Base-by-base conservation (phyloP, 805 yeast genomes). In the Sporopachydermia quercuum region DNA sequence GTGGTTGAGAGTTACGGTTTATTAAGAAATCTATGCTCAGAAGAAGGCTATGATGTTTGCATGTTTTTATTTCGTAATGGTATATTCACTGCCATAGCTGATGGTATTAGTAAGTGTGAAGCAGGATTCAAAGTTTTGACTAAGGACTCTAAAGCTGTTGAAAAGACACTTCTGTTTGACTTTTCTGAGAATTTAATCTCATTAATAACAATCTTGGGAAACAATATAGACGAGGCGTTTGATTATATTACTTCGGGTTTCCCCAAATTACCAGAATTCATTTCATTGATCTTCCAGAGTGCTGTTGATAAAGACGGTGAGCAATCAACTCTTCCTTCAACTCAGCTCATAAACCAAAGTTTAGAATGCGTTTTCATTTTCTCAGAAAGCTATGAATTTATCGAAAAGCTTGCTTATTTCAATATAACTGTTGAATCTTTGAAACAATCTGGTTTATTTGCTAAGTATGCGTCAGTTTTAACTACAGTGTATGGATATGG, bases 11-110 rank as follows among this genome's bases (percentile, higher is more conserved):
- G 89, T 1, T 78, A 74, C 49, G 96, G 95, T 1, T 62, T 89
- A 16, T 60, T 91, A 45, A 70, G 95, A 54, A 85, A 81, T 52
- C 53, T 89, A 41, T 78, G 80, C 2, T 65, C 84, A 40, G 94
- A 84, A 52, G 94, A 86, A 58, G 96, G 96, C 15, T 78, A 83
- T 49, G 94, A 84, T 46, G 70, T 84, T 30, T 74, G 85, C 18
- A 70, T 73, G 15, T 74, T 71, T 54, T 55, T 82, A 40, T 80
- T 93, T 82, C 71, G 96, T 53, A 74, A 75, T 14, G 75, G 80
- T 45, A 74, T 89, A 35, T 78, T 94, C 81, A 63, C 70, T 0
- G 59, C 70, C 18, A 65, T 85, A 34, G 70, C 66, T 37, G 46
- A 54, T 3, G 70, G 76, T 2, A 58, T 83, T 36, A 54, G 54